phyloP scores from a whole-genome alignment of 371 early-diverging fungal genomes.

The Cokeromyces recurvatus region DNA sequence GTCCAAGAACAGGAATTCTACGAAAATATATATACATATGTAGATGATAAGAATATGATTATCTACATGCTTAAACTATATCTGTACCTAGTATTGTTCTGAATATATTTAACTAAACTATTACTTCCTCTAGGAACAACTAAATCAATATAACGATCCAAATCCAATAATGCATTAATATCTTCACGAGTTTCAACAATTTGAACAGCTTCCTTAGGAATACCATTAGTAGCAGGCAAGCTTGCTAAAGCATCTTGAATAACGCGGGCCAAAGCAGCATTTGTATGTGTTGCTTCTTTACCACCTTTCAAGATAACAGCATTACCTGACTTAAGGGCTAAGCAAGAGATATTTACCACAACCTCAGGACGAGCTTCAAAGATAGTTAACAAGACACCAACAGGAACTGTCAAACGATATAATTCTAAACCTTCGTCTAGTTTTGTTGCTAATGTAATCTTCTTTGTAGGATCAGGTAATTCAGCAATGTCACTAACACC shows the following conservation, averaged over 20 bases:
- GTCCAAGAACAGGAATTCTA: slow-evolving; percentile 96
- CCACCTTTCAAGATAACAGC: slow-evolving; percentile 97
- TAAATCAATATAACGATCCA: slow-evolving; percentile 91
- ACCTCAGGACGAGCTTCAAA: slow-evolving; percentile 99
- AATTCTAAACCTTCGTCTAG: slow-evolving; percentile 82
- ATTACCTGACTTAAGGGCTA: slow-evolving; percentile 94
- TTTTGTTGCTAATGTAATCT: slow-evolving; percentile 73
- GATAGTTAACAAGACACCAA: slow-evolving; percentile 93
- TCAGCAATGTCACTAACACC: slow-evolving; percentile 87
- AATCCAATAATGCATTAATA: slow-evolving; percentile 75
- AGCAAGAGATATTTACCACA: slow-evolving; percentile 92
- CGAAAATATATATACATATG: too few relatives aligned
- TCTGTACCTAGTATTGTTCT: slow-evolving; percentile 77
- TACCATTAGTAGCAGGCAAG: slow-evolving; percentile 39
- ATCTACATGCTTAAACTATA: not conserved
- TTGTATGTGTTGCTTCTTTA: slow-evolving; percentile 77
- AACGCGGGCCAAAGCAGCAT: slow-evolving; percentile 69
- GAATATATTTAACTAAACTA: slow-evolving; percentile 83
- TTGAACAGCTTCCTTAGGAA: slow-evolving; percentile 77
- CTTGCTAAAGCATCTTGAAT: slow-evolving; percentile 76
- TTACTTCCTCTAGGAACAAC: slow-evolving; percentile 95
- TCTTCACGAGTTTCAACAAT: slow-evolving; percentile 88
- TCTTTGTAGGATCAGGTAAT: slow-evolving; percentile 81
- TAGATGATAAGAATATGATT: slow-evolving; percentile 1
- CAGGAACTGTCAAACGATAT: slow-evolving; percentile 87